phyloP scores from a whole-genome alignment of 2,329 filamentous ascomycete species.

The Penicillium sp. region DNA sequence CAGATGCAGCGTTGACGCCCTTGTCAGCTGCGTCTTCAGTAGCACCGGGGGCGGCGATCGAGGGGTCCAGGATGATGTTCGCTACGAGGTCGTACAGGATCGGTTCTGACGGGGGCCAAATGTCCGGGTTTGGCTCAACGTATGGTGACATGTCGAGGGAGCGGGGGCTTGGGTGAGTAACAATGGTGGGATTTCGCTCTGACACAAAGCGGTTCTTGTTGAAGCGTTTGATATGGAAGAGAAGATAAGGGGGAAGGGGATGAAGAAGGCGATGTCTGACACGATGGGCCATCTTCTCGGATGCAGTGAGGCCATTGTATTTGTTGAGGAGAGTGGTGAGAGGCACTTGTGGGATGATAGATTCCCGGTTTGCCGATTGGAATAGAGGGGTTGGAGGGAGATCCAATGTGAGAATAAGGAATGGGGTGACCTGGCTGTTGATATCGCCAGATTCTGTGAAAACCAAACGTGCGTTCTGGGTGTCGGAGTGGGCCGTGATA shows the following conservation, averaged over 20 bases:
- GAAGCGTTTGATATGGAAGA: conserved; percentile 97
- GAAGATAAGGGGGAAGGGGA: conserved; percentile 83
- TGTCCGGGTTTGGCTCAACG: conserved; percentile 77
- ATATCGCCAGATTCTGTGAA: conserved; percentile 90
- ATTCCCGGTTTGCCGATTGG: conserved; percentile 89
- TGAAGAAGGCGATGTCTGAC: conserved; percentile 87
- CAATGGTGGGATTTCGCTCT: conserved; percentile 96
- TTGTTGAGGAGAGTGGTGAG: conserved; percentile 81
- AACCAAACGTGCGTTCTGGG: conserved; percentile 73
- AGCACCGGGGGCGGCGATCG: conserved; percentile 65
- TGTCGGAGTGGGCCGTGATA: conserved; percentile 87
- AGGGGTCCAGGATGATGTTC: conserved; percentile 68
- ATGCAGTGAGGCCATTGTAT: conserved; percentile 84
- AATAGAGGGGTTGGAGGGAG: conserved; percentile 89
- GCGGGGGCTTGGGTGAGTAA: conserved; percentile 84
- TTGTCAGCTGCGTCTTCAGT: conserved; percentile 43
- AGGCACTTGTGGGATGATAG: conserved; percentile 81
- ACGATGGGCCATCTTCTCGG: conserved; percentile 85
- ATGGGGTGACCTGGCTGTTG: conserved; percentile 72
- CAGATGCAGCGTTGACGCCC: conserved; percentile 36
- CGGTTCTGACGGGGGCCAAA: conserved; percentile 72
- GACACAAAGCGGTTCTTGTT: conserved; percentile 93
- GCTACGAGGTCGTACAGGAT: conserved; percentile 95
- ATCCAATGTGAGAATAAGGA: conserved; percentile 90
- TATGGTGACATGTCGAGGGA: conserved; percentile 86